Base-by-base conservation (phyloP, 2,329 filamentous ascomycete genomes). In the Pyrenophora seminiperda region DNA sequence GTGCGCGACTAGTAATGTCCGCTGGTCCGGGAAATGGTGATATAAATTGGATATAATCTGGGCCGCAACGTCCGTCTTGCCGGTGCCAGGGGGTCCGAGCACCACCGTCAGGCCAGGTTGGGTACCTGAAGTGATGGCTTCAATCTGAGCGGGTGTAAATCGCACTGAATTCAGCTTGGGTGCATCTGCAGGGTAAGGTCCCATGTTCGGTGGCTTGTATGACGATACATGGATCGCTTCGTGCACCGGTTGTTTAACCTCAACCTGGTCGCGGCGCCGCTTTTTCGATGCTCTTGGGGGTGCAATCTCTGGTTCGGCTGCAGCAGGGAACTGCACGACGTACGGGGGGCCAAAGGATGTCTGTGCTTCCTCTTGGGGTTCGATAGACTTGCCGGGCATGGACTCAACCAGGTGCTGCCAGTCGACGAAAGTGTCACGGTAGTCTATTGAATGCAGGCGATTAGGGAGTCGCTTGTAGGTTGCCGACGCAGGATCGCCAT, bases 1-100 rank as follows among this genome's bases (percentile, higher is more conserved):
- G 73, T 99, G 94, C 4, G 94, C 94, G 57, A 99, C 85, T 32
- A 99, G 83, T 14, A 99, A 78, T 0, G 94, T 99, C 62, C 91
- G 88, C 73, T 99, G 91, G 57, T 87, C 81, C 6, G 94, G 92
- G 70, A 97, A 99, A 75, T 97, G 96, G 78, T 97, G 93, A 70
- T 99, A 99, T 62, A 99, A 89, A 72, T 97, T 97, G 77, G 90
- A 97, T 76, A 99, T 99, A 70, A 97, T 95, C 73, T 99, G 94
- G 4, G 93, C 97, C 39, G 91, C 92, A 44, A 99, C 94, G 74
- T 99, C 94, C n/a, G 94, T 99, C 78, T 99, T 99, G 56, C 95
- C 94, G 5, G 94, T 99, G 46, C 94, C 94, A 6, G 94, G 94
- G 45, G 94, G 94, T 1, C 94, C 94, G 55, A 99, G 90, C 61